phyloP scores from a whole-genome alignment of 1,284 basidiomycete species.

The Pseudozyma hubeiensis region DNA sequence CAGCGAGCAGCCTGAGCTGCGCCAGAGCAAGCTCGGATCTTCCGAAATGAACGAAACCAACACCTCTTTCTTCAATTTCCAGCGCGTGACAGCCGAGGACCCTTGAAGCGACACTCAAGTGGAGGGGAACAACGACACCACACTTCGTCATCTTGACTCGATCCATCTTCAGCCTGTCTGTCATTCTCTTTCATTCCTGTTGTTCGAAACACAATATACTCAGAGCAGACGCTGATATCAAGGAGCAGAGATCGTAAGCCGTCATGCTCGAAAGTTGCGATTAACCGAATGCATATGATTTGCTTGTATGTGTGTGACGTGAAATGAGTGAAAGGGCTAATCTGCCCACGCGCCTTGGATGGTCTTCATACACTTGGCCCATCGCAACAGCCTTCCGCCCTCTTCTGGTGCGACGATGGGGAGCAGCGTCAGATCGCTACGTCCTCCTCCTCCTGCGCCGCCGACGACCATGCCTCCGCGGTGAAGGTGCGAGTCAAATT shows the following conservation, averaged over 20 bases:
- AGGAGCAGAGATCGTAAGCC: too few species aligned
- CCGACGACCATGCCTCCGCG: constrained; percentile 61
- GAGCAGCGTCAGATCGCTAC: constrained; percentile 68
- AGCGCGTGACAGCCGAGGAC: too few species aligned
- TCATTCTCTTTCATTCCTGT: too few species aligned
- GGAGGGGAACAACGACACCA: too few species aligned
- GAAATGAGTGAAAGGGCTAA: background rate
- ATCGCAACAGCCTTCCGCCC: constrained; percentile 78
- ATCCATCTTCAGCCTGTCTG: too few species aligned
- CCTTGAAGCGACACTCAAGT: too few species aligned
- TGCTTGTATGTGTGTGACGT: background rate
- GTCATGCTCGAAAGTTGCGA: background rate
- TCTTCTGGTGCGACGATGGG: constrained; percentile 86
- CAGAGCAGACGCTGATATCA: too few species aligned
- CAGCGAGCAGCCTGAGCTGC: background rate
- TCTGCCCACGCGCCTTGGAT: constrained; percentile 82
- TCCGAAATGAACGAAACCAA: constrained; percentile 24
- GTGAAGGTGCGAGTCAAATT: constrained; percentile 52
- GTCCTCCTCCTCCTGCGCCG: constrained; percentile 57
- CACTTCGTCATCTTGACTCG: too few species aligned
- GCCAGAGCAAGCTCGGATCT: constrained; percentile 7
- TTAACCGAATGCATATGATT: background rate
- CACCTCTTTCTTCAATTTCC: constrained; percentile 1
- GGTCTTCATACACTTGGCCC: constrained; percentile 79
- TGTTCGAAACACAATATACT: too few species aligned